A percentile compares a stretch with the other conserved stretches of the same genome.
phyloP scores from a whole-genome alignment of 805 yeast species.

The Isabelozyma heimii region DNA sequence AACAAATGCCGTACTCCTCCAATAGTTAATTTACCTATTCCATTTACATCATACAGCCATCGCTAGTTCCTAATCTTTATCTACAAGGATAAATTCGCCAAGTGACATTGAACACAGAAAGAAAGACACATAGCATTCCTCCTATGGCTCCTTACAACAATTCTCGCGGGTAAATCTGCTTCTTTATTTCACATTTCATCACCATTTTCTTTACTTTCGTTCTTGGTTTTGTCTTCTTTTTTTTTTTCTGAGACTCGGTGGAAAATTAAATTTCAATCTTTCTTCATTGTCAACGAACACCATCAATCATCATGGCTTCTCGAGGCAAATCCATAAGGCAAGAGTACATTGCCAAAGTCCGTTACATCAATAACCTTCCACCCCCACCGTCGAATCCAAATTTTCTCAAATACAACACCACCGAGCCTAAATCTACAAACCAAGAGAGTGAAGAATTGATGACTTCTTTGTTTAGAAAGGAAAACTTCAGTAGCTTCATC shows the following conservation, averaged over 20 bases:
- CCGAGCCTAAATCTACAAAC: conserved; percentile 32
- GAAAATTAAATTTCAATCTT: not conserved
- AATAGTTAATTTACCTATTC: too few relatives aligned
- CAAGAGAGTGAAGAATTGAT: conserved; percentile 50
- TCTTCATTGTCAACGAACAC: not conserved
- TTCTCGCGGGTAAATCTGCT: too few relatives aligned
- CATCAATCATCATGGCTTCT: conserved; percentile 20
- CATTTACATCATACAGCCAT: too few relatives aligned
- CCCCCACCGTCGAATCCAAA: conserved; percentile 93
- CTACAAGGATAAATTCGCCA: too few relatives aligned
- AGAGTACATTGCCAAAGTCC: conserved; percentile 75
- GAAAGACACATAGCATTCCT: too few relatives aligned
- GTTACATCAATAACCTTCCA: conserved; percentile 85
- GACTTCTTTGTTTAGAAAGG: conserved; percentile 70
- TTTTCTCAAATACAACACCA: conserved; percentile 55
- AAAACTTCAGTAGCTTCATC: conserved; percentile 64
- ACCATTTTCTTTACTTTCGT: not conserved
- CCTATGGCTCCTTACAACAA: too few relatives aligned
- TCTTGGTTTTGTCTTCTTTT: too few relatives aligned
- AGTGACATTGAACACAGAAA: too few relatives aligned
- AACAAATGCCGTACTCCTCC: too few relatives aligned
- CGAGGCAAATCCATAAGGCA: conserved; percentile 49
- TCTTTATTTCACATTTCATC: not conserved
- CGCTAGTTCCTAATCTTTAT: too few relatives aligned
- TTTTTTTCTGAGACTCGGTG: not conserved